Evolutionary conservation across 2,329 filamentous ascomycete species (phyloP), one percentile per base, ranked within the genome.

Genomic region (Diplodia corticola): DNA sequence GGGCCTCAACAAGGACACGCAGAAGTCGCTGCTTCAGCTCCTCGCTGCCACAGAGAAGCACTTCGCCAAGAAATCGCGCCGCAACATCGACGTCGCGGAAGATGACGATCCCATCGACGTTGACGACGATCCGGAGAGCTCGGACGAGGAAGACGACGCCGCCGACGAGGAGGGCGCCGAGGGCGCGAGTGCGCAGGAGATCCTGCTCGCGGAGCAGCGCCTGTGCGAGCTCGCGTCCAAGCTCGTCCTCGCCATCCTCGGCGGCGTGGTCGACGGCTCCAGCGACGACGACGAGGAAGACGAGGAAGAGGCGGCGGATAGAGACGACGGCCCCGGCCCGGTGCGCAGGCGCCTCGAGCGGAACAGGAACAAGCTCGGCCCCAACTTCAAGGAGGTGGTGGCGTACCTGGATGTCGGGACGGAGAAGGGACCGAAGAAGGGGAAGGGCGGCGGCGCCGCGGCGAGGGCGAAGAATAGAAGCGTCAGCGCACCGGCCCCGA

Each of bases 191-290:
- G 86, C 88, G 66, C 51, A 59, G 22, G 50, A 64, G 15, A 22
- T 48, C 13, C 84, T 97, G 37, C 84, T 93, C 67, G 88, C 92
- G 0, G 95, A 98, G 78, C 90, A 94, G 74, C 87, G 89, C 22
- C 85, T 98, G 0, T 98, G 94, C 77, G 90, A 94, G 72, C 83
- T 97, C 28, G 89, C 93, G 0, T 90, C 88, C 69, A 96, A 95
- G 75, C 86, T 96, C 50, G 91, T 97, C 44, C 85, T 96, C 49
- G 90, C 89, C 13, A 88, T 96, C 24, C 82, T 91, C 10, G 91
- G 89, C 22, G 88, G 88, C 63, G 87, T 93, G 48, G 82, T 97
- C 60, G 92, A 96, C 73, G 68, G 68, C 1, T 20, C 50, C 3
- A 60, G 46, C 13, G 49, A 63, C 9, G 63, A 55, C 15, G 59